Percentiles rank a stretch among this genome's conserved stretches.
These are phyloP conservation scores for Magnolia officinalis DNA, from an alignment of 164 flowering plant genomes.

Conservation along the genomic window DNA sequence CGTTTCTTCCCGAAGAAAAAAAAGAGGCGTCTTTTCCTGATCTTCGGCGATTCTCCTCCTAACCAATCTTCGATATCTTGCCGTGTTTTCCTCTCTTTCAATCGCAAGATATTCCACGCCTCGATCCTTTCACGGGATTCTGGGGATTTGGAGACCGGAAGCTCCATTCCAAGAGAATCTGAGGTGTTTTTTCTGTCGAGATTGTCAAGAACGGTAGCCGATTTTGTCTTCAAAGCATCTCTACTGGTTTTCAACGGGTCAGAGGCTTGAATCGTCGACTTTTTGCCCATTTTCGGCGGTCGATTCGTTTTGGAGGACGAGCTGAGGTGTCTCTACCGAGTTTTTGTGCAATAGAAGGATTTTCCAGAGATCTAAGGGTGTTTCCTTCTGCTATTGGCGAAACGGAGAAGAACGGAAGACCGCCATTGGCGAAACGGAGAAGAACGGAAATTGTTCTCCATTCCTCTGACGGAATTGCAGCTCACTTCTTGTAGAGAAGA, in stretches of 20 bases:
- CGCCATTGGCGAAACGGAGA: background rate
- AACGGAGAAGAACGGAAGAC: background rate
- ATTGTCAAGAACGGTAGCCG: background rate
- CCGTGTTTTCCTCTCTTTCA: conserved; percentile 11
- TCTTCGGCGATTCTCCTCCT: no score
- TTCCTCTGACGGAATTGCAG: no score
- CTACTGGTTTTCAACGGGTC: background rate
- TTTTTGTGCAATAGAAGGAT: background rate
- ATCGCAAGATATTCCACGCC: background rate
- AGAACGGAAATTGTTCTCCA: background rate
- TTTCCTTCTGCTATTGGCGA: background rate
- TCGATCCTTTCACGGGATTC: background rate
- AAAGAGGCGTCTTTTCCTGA: background rate
- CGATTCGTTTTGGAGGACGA: background rate
- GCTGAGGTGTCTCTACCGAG: background rate
- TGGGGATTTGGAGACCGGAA: background rate
- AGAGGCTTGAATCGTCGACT: background rate
- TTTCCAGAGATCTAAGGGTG: background rate
- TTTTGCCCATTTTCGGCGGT: background rate
- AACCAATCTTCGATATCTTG: background rate
- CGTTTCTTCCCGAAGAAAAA: conserved; percentile 10
- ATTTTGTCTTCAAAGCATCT: background rate
- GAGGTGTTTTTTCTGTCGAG: background rate
- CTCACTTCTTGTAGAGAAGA: no score
- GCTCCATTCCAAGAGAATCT: background rate